phyloP scores from a whole-genome alignment of 1,284 basidiomycete genomes.

The Rhodotorula sp. region DNA sequence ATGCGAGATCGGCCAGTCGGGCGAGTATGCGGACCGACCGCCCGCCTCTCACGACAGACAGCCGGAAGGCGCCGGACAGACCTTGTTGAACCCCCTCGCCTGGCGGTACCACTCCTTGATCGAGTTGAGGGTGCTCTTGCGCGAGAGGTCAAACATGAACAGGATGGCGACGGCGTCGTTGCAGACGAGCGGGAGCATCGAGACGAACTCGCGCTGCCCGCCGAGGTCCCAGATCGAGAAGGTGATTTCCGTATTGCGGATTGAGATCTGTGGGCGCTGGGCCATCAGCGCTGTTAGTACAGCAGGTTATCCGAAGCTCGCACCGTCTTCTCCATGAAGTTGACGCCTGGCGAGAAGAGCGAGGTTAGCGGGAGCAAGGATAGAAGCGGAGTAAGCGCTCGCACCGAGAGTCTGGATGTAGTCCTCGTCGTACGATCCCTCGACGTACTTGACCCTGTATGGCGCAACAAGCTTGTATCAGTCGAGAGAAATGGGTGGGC shows the following conservation, averaged over 20 bases:
- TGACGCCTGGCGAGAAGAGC: slow-evolving; percentile 59
- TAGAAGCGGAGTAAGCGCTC: fast-evolving
- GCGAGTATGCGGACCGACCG: too few relatives aligned
- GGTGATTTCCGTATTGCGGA: slow-evolving; percentile 95
- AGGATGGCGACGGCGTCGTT: slow-evolving; percentile 98
- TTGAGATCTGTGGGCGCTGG: slow-evolving; percentile 64
- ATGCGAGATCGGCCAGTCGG: too few relatives aligned
- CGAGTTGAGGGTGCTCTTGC: slow-evolving; percentile 94
- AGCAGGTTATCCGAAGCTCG: not conserved
- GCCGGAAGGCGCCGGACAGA: slow-evolving; percentile 53
- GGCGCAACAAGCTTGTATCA: slow-evolving; percentile 7
- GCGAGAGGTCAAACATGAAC: slow-evolving; percentile 98
- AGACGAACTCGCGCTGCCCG: slow-evolving; percentile 93
- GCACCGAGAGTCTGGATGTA: slow-evolving; percentile 78
- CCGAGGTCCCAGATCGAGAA: slow-evolving; percentile 99
- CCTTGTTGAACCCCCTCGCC: slow-evolving; percentile 97
- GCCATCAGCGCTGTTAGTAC: fast-evolving
- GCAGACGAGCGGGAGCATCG: slow-evolving; percentile 96
- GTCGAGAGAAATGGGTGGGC: not conserved
- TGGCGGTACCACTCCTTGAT: slow-evolving; percentile 99
- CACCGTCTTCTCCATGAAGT: slow-evolving; percentile 67
- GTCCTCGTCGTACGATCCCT: slow-evolving; percentile 77
- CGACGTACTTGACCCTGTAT: slow-evolving; percentile 65
- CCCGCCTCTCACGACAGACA: too few relatives aligned
- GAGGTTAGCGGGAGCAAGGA: not conserved